Conservation (phyloP, 495 filamentous ascomycete species). For the Usnea hakonensis region DNA sequence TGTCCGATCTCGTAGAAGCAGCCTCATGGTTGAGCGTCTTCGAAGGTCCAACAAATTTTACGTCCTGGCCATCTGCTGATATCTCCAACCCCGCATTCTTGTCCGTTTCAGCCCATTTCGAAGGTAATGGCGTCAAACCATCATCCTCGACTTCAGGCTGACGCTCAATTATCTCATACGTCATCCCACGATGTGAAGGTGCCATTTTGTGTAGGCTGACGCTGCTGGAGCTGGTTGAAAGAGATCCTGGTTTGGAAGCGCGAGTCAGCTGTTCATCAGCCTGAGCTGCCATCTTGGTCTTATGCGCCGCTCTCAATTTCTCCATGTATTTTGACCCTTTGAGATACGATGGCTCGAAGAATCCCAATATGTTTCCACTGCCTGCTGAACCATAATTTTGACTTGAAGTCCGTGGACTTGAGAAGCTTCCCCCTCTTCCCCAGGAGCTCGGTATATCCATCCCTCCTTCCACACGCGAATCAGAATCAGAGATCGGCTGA, state of each 20-base stretch:
- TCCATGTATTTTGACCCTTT: constrained; percentile 67
- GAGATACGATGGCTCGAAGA: constrained; percentile 79
- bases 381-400: constrained; percentile 14
- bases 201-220: constrained; percentile 57
- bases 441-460: constrained; percentile 33
- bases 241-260: constrained; percentile 39
- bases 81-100: constrained; percentile 69
- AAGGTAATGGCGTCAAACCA: constrained; percentile 59
- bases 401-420: constrained; percentile 25
- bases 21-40: constrained; percentile 74
- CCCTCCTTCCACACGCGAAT: constrained; percentile 33
- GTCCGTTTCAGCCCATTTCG: constrained; percentile 73
- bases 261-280: constrained; percentile 36
- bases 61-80: constrained; percentile 64
- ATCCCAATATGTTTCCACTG: constrained; percentile 11
- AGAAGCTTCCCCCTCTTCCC: constrained; percentile 32
- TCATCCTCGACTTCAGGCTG: constrained; percentile 52
- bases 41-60: constrained; percentile 58
- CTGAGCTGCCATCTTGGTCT: constrained; percentile 49
- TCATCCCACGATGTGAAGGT: constrained; percentile 70
- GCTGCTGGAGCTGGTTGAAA: constrained; percentile 58
- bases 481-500: constrained; percentile 22
- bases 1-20: constrained; percentile 73
- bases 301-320: constrained; percentile 61
- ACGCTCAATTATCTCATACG: constrained; percentile 81